Base-by-base conservation (phyloP, 345 rosid species). In the Melastoma malabathricum region DNA sequence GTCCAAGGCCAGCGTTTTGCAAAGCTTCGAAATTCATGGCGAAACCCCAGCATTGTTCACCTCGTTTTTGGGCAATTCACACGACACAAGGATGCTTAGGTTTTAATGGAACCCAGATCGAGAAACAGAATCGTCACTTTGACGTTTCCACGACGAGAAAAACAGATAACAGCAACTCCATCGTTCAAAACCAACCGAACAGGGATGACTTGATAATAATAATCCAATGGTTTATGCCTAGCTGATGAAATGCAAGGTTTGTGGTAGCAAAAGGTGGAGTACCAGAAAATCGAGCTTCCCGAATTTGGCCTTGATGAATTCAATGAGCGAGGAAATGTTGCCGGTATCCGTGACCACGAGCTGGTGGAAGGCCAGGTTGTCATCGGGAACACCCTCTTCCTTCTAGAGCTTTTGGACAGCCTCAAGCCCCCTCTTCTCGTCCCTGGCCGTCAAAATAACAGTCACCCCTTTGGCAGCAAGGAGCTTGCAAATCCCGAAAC, bases 371-470 rank as follows among this genome's bases (percentile, higher is more conserved):
- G 51, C 9, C 15, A 65, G 43, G 47, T 31, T 8, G 48, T 50
- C 56, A 6, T 44, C 56, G 6, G 56, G 43, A 4, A 53, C 44
- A 19, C 60, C 38, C 3, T 31, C 59, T 12, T 18, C 49, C 10
- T 56, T 23, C 44, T 23, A 27, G 16, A 69, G 59, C 41, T 59
- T 65, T 14, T 57, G 57, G 14, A 53, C 59, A 34, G 74, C 78
- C 48, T 69, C 64, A 14, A 62, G 44, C 7, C 68, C 67, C 41
- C 52, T 66, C 10, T 54, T 57, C 47, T 62, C 67, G 50, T 69
- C 67, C 60, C 69, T 69, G 10, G 69, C 58, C 0, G 74, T 73
- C 19, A 69, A n/a, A 22, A 69, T 55, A 9, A 73, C 74, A 31
- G 8, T 19, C 0, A 69, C 25, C 9, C 64, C 74, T 0, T 54